Evolutionary conservation across 2,329 filamentous ascomycete genomes (phyloP).

Genomic region (Neoscytalidium dimidiatum): DNA sequence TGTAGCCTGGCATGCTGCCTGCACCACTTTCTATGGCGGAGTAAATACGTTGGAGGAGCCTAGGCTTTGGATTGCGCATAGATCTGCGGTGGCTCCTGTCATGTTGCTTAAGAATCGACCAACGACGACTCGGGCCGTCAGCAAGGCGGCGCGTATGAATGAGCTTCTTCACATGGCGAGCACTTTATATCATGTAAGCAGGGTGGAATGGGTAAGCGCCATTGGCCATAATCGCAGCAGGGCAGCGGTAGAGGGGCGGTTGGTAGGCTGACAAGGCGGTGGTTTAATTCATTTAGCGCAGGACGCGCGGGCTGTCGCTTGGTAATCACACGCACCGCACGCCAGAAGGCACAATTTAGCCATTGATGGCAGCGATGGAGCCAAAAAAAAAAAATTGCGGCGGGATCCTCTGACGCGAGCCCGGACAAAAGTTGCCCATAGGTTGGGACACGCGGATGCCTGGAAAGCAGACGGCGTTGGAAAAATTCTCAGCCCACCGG

Average conservation of each 20-base stretch:
- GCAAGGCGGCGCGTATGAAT: neutral
- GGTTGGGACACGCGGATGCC: neutral
- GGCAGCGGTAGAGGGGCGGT: neutral
- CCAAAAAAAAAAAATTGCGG: no score
- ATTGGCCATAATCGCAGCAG: neutral
- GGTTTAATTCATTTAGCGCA: neutral
- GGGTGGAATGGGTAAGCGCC: neutral
- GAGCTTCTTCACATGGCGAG: no score
- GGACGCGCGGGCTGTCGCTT: neutral
- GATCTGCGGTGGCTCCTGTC: no score
- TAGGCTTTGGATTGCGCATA: no score
- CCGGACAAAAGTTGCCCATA: no score
- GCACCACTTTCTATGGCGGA: no score
- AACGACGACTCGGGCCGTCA: no score
- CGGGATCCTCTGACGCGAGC: no score
- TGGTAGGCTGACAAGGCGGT: neutral
- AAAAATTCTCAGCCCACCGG: neutral
- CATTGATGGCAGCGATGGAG: neutral
- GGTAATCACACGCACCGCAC: neutral
- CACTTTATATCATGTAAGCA: neutral
- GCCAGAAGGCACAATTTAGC: neutral
- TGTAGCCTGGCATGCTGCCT: no score
- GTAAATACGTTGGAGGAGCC: no score
- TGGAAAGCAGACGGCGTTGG: neutral
- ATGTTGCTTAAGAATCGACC: no score